A percentile compares a stretch with the other conserved stretches of the same genome.
These are phyloP conservation scores for Lactuca sativa DNA, from an alignment of 129 eudicot species.

Conservation along the genomic window DNA sequence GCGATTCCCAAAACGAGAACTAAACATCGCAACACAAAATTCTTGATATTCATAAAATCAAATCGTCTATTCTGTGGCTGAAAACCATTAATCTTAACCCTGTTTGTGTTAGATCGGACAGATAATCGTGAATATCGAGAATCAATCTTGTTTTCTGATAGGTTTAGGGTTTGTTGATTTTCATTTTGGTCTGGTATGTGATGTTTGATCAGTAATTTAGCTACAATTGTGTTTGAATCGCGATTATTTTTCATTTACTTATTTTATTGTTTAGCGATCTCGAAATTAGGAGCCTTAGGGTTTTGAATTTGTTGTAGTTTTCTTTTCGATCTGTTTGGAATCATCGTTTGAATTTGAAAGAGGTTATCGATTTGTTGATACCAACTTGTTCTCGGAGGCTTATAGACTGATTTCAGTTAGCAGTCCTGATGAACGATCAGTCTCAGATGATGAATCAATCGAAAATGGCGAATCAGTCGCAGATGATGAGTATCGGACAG, in stretches of 20 bases:
- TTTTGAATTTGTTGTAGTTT: conserved; percentile 17
- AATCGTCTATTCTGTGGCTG: conserved; percentile 6
- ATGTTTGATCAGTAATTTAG: conserved; percentile 22
- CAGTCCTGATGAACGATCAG: conserved; percentile 32
- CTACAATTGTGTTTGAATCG: conserved; percentile 4
- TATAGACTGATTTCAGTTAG: conserved; percentile 3
- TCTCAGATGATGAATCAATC: conserved; percentile 31
- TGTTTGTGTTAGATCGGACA: conserved; percentile 17
- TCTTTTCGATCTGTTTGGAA: conserved; percentile 4
- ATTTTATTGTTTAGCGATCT: conserved; percentile 17
- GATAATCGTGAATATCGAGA: conserved; percentile 25
- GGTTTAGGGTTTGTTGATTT: conserved; percentile 31
- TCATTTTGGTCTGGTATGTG: conserved; percentile 10
- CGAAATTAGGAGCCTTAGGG: conserved; percentile 20
- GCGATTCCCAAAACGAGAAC: conserved; percentile 10
- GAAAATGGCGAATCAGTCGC: conserved; percentile 36
- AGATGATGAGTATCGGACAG: conserved; percentile 50
- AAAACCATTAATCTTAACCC: conserved; percentile 10
- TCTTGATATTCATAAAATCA: conserved; percentile 31
- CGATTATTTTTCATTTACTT: not conserved
- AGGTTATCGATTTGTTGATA: not conserved
- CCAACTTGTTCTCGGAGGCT: not conserved
- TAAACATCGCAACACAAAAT: conserved; percentile 24
- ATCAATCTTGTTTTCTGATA: conserved; percentile 24
- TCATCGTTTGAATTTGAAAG: conserved; percentile 10